Conservation (phyloP, 441 rosid species). For the Pelargonium fulgidum region DNA sequence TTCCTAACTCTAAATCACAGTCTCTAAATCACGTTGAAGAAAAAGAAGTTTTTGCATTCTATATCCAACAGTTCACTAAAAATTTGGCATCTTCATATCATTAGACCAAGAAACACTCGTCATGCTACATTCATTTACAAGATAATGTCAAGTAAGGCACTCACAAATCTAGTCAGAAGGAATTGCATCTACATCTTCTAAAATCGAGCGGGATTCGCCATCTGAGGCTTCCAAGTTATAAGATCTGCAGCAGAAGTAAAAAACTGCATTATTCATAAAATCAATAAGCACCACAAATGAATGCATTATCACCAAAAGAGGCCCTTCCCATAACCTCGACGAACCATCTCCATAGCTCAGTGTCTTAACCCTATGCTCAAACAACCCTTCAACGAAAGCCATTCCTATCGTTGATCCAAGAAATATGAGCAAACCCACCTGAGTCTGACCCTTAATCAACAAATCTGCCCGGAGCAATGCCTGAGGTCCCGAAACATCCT, state of each 20-base stretch:
- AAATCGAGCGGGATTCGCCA: slow-evolving; percentile 42
- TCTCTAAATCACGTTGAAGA: no score
- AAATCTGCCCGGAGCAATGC: slow-evolving; percentile 58
- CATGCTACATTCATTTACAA: no score
- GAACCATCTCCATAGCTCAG: slow-evolving; percentile 90
- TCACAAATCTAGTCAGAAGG: slow-evolving; percentile 20
- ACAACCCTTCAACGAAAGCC: slow-evolving; percentile 74
- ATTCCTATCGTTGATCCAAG: slow-evolving; percentile 76
- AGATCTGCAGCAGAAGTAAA: slow-evolving; percentile 80
- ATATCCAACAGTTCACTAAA: no score
- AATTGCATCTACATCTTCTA: slow-evolving; percentile 32
- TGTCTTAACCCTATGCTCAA: slow-evolving; percentile 81
- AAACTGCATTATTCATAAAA: slow-evolving; percentile 77
- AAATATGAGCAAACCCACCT: slow-evolving; percentile 74
- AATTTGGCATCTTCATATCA: no score
- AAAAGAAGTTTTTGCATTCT: no score
- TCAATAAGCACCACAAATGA: slow-evolving; percentile 78
- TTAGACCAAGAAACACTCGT: no score
- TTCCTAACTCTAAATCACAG: no score
- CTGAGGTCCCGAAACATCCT: slow-evolving; percentile 72
- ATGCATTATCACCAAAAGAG: slow-evolving; percentile 74
- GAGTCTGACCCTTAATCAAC: slow-evolving; percentile 83
- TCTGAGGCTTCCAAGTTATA: slow-evolving; percentile 42
- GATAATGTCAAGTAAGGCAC: no score
- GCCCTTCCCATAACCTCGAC: slow-evolving; percentile 90